Base-by-base conservation (phyloP, 1,284 basidiomycete species). In the Grifola frondosa region DNA sequence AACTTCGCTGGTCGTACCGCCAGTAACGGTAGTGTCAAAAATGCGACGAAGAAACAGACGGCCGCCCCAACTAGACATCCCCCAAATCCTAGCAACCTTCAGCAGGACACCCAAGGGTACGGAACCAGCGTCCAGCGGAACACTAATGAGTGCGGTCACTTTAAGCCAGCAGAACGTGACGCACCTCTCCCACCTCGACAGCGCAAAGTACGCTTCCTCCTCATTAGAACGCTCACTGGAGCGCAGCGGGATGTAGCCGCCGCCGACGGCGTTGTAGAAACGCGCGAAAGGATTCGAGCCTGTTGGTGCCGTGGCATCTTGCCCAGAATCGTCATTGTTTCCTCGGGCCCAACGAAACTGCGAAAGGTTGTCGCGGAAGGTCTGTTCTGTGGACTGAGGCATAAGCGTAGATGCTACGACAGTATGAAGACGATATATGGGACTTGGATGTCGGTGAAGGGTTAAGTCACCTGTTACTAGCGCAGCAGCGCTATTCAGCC, bases 31-130 rank as follows among this genome's bases (percentile, higher is more conserved):
- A 97, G 72, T 12, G 91, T 94, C 48, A 98, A 64, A 72, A 99
- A 99, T 12, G 93, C 84, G 40, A 99, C 88, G 50, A 92, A 84
- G 75, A 99, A 99, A 70, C 96, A 99, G 1, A 95, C 88, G 29
- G 83, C 84, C 5, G 94, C 94, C 9, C 96, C 96, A 15, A 90
- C 69, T 35, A 96, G 71, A 62, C 95, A 98, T 20, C 82, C 88
- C 40, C 91, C 80, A 65, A 99, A 99, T n/a, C 93, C 96, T 7
- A 98, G 70, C 55, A 99, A 75, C 56, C 91, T 93, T 20, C 24
- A 22, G 11, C 25, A n/a, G n/a, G n/a, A n/a, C n/a, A n/a, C n/a
- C n/a, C n/a, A n/a, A n/a, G n/a, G n/a, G n/a, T n/a, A n/a, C n/a
- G n/a, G n/a, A n/a, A n/a, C n/a, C n/a, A n/a, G n/a, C n/a, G n/a